phyloP scores from a whole-genome alignment of 1,284 basidiomycete species.

The Exobasidium rhododendri region DNA sequence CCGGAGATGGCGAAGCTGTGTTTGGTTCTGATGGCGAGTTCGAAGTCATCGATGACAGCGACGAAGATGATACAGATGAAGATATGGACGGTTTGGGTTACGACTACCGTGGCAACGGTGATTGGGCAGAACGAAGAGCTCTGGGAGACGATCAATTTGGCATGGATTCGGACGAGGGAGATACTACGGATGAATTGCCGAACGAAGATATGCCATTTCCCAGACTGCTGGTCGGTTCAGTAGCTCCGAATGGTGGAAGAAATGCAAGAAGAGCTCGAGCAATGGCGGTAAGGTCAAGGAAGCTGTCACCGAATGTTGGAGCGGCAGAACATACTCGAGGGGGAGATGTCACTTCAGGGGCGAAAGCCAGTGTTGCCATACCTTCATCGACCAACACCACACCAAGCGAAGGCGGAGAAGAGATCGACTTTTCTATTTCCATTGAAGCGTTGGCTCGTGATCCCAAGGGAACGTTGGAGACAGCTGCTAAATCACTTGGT shows the following conservation, averaged over 20 bases:
- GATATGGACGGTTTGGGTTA: conserved; percentile 10
- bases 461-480: conserved; percentile 32
- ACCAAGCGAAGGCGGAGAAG: conserved; percentile 2
- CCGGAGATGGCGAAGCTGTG: conserved; percentile 53
- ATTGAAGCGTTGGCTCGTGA: conserved; percentile 35
- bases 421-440: conserved; percentile 37
- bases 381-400: not conserved
- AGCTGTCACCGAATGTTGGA: conserved; percentile 29
- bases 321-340: not conserved
- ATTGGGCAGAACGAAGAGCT: conserved; percentile 1
- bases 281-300: conserved; percentile 45
- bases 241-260: conserved; percentile 48
- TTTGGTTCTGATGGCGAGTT: conserved; percentile 55
- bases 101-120: not conserved
- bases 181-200: conserved; percentile 53
- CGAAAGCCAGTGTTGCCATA: not conserved
- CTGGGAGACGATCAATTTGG: not conserved
- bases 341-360: not conserved
- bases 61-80: conserved; percentile 37
- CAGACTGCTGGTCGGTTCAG: conserved; percentile 49
- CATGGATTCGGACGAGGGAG: conserved; percentile 42
- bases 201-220: conserved; percentile 54
- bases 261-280: conserved; percentile 48
- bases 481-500: conserved; percentile 32
- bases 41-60: conserved; percentile 51